Evolutionary conservation across 2,329 filamentous ascomycete species (phyloP).

Genomic region (Magnaporthales sp.): DNA sequence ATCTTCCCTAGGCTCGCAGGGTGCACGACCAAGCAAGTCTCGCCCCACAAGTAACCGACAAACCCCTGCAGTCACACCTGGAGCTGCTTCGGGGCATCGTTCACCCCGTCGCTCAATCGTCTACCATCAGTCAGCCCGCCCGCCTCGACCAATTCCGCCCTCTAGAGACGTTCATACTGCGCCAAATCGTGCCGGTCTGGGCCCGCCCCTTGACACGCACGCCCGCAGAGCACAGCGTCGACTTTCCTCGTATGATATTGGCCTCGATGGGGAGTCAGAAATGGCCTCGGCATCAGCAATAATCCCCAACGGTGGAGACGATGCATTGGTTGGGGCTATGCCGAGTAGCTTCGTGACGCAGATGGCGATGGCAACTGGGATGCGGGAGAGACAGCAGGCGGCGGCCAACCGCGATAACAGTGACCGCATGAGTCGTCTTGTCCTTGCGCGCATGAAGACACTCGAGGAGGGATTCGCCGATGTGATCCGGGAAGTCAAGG

Average conservation of each 20-base stretch:
- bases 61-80: constrained; percentile 27
- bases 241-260: constrained; percentile 60
- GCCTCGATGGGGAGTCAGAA: constrained; percentile 54
- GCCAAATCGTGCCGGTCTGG: constrained; percentile 13
- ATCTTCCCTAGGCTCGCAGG: not conserved
- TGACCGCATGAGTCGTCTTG: constrained; percentile 69
- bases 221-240: constrained; percentile 30
- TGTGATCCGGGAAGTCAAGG: constrained; percentile 72
- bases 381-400: constrained; percentile 30
- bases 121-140: constrained; percentile 38
- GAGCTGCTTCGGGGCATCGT: constrained; percentile 22
- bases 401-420: constrained; percentile 27
- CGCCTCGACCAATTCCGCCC: constrained; percentile 44
- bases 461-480: constrained; percentile 86
- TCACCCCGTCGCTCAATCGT: constrained; percentile 36
- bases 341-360: constrained; percentile 75
- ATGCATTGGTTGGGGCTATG: constrained; percentile 48
- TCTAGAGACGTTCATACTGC: constrained; percentile 29
- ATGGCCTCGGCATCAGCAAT: constrained; percentile 34
- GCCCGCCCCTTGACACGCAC: constrained; percentile 29
- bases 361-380: constrained; percentile 63
- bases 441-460: constrained; percentile 85
- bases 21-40: constrained; percentile 21
- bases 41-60: constrained; percentile 28
- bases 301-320: constrained; percentile 27